Evolutionary conservation across 1,284 basidiomycete species (phyloP).

Genomic region (Earliella scabrosa): DNA sequence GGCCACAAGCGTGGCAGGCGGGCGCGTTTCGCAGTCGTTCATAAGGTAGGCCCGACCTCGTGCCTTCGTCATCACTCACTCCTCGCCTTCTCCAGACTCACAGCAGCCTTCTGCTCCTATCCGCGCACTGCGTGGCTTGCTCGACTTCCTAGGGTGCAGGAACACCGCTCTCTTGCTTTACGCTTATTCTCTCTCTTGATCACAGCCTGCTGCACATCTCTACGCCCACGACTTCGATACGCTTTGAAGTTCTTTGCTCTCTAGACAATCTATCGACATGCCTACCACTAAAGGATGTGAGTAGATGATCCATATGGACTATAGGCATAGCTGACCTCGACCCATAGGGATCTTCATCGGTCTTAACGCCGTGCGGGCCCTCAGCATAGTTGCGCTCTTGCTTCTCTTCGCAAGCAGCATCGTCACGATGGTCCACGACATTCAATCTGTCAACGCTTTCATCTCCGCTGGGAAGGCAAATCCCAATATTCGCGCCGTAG

Average conservation of each 20-base stretch:
- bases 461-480: slow-evolving; percentile 28
- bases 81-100: slow-evolving; percentile 4
- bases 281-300: slow-evolving; percentile 18
- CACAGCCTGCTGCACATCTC: neutral
- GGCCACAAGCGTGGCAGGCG: neutral
- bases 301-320: neutral
- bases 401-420: slow-evolving; percentile 84
- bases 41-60: slow-evolving; percentile 3
- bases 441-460: slow-evolving; percentile 76
- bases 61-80: slow-evolving; percentile 10
- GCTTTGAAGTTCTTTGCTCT: neutral
- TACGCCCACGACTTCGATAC: neutral
- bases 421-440: slow-evolving; percentile 78
- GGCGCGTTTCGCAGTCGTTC: slow-evolving; percentile 9
- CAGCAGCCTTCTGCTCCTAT: slow-evolving; percentile 4
- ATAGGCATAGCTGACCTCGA: neutral
- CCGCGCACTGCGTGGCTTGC: slow-evolving; percentile 1
- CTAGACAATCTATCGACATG: neutral
- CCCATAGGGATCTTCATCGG: slow-evolving; percentile 71
- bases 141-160: slow-evolving; percentile 18
- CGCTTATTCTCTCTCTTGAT: slow-evolving; percentile 11
- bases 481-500: slow-evolving; percentile 9
- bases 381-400: slow-evolving; percentile 81
- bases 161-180: slow-evolving; percentile 17
- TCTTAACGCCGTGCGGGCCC: slow-evolving; percentile 76